phyloP scores from a whole-genome alignment of 148 eudicot species.

The Persicaria maculosa region DNA sequence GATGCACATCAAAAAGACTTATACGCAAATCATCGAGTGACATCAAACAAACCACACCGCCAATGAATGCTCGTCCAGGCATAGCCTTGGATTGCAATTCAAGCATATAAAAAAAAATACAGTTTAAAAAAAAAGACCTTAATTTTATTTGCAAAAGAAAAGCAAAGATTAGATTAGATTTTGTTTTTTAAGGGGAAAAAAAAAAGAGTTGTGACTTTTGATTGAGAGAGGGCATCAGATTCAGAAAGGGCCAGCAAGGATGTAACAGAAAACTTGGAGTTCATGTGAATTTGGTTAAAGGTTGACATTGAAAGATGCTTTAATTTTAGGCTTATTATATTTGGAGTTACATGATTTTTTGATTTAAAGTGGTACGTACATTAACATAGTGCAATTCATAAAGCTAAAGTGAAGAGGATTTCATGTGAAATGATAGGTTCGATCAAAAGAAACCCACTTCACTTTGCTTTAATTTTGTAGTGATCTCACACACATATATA shows the following conservation, averaged over 20 bases:
- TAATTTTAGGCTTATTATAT: background rate
- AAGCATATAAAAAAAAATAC: too few relatives aligned
- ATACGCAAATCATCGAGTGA: too few relatives aligned
- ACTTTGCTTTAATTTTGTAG: background rate
- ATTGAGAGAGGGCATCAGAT: background rate
- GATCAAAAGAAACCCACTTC: background rate
- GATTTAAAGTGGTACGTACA: background rate
- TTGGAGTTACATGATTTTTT: background rate
- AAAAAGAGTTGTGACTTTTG: background rate
- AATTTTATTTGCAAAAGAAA: too few relatives aligned
- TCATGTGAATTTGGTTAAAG: background rate
- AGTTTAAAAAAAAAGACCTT: too few relatives aligned
- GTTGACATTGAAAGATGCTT: slow-evolving; percentile 1
- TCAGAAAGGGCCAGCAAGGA: background rate
- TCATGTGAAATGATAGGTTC: background rate
- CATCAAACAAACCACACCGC: too few relatives aligned
- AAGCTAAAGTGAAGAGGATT: background rate
- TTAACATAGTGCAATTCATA: background rate
- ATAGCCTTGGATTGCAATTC: too few relatives aligned
- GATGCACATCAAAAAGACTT: too few relatives aligned
- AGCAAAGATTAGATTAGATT: too few relatives aligned
- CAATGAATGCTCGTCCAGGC: too few relatives aligned
- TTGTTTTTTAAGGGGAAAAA: too few relatives aligned
- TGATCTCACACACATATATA: too few relatives aligned
- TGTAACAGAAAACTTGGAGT: background rate